Conservation (phyloP, 768 basidiomycete genomes). For the Macrolepiota fuliginosa region DNA sequence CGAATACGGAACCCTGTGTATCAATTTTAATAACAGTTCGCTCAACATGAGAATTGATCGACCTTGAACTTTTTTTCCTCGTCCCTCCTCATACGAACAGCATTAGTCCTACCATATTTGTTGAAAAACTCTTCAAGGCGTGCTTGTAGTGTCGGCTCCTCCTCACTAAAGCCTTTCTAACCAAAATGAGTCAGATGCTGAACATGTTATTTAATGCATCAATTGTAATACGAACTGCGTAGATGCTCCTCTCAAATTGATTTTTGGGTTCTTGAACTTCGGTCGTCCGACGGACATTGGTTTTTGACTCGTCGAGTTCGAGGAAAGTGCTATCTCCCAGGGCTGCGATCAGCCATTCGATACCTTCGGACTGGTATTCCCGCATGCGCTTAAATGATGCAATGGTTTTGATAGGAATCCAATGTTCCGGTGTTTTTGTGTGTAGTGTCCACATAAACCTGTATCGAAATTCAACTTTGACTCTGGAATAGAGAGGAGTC, state of each 20-base stretch:
- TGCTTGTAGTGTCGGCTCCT: constrained; percentile 60
- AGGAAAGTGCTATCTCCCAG: constrained; percentile 54
- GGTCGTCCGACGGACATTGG: constrained; percentile 72
- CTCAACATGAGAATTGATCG: background rate
- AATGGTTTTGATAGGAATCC: constrained; percentile 85
- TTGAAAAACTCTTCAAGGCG: constrained; percentile 80
- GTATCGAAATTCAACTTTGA: background rate
- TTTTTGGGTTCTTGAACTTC: constrained; percentile 76
- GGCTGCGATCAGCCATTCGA: constrained; percentile 69
- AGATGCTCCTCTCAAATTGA: constrained; percentile 81
- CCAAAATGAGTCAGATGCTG: background rate
- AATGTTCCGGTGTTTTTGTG: constrained; percentile 78
- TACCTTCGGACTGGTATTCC: constrained; percentile 57
- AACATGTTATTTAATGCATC: background rate
- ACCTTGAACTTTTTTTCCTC: constrained; percentile 89
- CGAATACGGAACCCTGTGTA: constrained; percentile 84
- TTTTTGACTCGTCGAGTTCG: constrained; percentile 71
- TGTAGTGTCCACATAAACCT: constrained; percentile 97
- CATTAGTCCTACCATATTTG: constrained; percentile 73
- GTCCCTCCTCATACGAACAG: constrained; percentile 87
- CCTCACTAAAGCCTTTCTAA: constrained; percentile 87
- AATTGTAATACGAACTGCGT: constrained; percentile 63
- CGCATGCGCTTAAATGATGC: constrained; percentile 96
- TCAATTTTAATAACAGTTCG: background rate
- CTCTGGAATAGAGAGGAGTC: background rate